Evolutionary conservation across 1,284 basidiomycete species (phyloP), one percentile per base, ranked within the genome.

Genomic region (Melampsora americana): DNA sequence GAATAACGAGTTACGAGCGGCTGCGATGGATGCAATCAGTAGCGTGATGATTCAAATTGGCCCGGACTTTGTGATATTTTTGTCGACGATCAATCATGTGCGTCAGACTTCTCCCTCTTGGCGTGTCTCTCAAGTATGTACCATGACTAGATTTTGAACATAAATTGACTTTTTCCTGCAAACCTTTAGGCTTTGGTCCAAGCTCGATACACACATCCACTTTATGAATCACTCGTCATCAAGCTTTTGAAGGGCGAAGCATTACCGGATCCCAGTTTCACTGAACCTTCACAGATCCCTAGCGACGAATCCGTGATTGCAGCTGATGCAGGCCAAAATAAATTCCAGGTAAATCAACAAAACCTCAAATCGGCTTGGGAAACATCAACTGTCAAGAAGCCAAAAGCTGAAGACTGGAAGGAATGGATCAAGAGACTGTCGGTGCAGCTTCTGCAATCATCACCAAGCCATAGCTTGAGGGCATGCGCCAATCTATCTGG

Each of bases 291-390:
- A 56, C 82, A 79, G 23, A 81, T 80, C 79, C 80, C 81, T 77
- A 79, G 79, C 56, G 83, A 82, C 59, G 84, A 85, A 44, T 82
- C 84, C 46, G 83, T 83, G 20, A 81, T 83, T 16, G 84, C 84
- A 7, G 84, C 84, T 61, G 83, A 84, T 62, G 28, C 90, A 89
- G 1, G 95, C 92, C 81, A 89, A 89, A 46, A 89, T 89, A 96
- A 93, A 85, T 89, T 99, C 84, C 88, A 90, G 0, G 95, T 98
- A 71, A 99, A 99, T 82, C 96, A 99, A 83, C 93, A 96, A 81
- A 93, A 97, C 83, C 87, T 99, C 75, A 98, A 97, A 84, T 90
- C 93, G 80, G 94, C 95, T 0, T 99, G 96, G 95, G 95, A 98
- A 81, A 89, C 90, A 2, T 92, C 92, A 2, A 87, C 89, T 78